These are phyloP conservation scores for Scenedesmus sp. DNA, from an alignment of 163 green algal species.

Conservation along the genomic window DNA sequence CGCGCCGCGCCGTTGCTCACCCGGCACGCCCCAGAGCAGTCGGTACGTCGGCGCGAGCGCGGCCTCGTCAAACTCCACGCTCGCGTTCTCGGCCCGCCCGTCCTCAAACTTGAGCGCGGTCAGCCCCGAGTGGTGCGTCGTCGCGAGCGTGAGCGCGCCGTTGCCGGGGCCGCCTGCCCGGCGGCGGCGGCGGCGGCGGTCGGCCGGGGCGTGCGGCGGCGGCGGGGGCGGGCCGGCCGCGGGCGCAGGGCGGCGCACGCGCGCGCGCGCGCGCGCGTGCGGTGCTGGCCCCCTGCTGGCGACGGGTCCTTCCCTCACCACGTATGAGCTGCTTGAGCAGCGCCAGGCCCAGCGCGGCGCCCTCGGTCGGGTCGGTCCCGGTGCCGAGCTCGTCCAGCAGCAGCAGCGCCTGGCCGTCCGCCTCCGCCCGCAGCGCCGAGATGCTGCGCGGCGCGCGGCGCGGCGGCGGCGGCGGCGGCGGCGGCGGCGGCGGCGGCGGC, in stretches of 20 bases:
- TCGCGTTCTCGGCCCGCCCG: constrained; percentile 88
- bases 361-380: constrained; percentile 93
- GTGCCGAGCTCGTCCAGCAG: constrained; percentile 96
- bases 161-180: constrained; percentile 47
- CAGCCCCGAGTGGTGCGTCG: constrained; percentile 80
- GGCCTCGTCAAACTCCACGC: constrained; percentile 93
- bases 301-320: no score
- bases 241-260: no score
- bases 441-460: constrained; percentile 16
- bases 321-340: constrained; percentile 80
- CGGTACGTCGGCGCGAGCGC: constrained; percentile 90
- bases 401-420: constrained; percentile 76
- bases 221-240: no score
- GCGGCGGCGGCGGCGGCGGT: not conserved
- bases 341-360: constrained; percentile 85
- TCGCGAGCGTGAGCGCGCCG: constrained; percentile 81
- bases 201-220: not conserved
- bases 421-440: constrained; percentile 68
- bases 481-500: no score
- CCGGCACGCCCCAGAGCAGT: constrained; percentile 94
- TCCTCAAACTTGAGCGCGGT: constrained; percentile 84
- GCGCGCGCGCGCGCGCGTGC: no score
- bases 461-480: constrained; percentile 8
- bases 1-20: not conserved
- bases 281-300: no score